Base-by-base conservation (phyloP, 2,329 filamentous ascomycete species). In the Fusarium heterosporum region DNA sequence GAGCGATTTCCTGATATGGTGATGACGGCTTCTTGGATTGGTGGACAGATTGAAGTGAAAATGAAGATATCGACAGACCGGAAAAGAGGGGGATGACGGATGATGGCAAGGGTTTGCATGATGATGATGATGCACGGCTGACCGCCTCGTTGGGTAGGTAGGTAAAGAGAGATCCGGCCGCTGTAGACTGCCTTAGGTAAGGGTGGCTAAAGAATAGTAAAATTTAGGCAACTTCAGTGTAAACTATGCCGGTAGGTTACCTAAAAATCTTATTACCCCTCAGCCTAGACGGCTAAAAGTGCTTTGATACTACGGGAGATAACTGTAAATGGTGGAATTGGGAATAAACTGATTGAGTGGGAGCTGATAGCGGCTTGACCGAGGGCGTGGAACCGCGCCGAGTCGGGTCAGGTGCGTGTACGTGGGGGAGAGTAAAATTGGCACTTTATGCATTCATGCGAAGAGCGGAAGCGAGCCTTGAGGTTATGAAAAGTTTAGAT, bases 361-460 rank as follows among this genome's bases (percentile, higher is more conserved):
- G 48, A n/a, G n/a, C 25, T 26, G 16, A 16, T 52, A 50, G 63
- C 73, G 72, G 72, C 62, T 64, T 73, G 65, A 73, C 73, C 73
- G 73, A 74, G 69, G 71, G 71, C 64, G 72, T 71, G 70, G 67
- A 73, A 72, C 62, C 54, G 69, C 72, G 72, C 73, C 70, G 66
- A 69, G 66, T 46, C 66, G 64, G 26, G 10, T 63, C 50, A 59
- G 48, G 55, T 61, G 56, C 64, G 65, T 70, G 32, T 56, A 50
- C 60, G 71, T 71, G 71, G 70, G 70, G 62, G 54, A 73, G 54
- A n/a, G n/a, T 72, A 64, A 73, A 73, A 73, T 73, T 73, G 70
- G 64, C 25, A 53, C 46, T 73, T 73, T 72, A 73, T 73, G 72
- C 72, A 73, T 73, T 73, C 71, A 73, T 73, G 71, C 71, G 22